Evolutionary conservation across 306 rosid genomes (phyloP).

Genomic region (Quercus ilex): DNA sequence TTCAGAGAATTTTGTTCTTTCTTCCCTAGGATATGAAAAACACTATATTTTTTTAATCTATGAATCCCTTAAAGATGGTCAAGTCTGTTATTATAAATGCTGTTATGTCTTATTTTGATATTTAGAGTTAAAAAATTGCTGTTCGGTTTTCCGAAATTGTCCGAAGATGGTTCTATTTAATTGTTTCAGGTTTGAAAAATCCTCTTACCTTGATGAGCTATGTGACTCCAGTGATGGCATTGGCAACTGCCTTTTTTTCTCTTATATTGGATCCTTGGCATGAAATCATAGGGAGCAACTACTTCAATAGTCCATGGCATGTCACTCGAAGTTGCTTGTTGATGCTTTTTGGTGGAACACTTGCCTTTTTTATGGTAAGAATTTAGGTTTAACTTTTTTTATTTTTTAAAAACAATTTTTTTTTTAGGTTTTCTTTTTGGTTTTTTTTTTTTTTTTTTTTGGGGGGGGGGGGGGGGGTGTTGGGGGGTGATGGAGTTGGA

Average conservation of each 20-base stretch:
- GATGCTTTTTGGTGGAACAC: constrained; percentile 84
- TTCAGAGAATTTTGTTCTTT: neutral
- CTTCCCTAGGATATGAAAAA: neutral
- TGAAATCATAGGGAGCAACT: constrained; percentile 56
- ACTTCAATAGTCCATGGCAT: constrained; percentile 75
- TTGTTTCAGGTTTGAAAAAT: constrained; percentile 78
- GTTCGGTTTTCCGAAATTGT: constrained; percentile 5
- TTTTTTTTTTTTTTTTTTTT: no score
- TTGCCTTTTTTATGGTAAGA: constrained; percentile 91
- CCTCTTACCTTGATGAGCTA: constrained; percentile 92
- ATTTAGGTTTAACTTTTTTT: constrained; percentile 6
- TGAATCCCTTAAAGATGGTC: neutral
- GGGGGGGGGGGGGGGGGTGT: neutral
- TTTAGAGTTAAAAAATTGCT: neutral
- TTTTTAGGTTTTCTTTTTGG: neutral
- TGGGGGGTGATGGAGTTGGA: neutral
- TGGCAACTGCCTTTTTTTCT: constrained; percentile 68
- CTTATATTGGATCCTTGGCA: constrained; percentile 85
- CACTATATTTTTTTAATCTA: neutral
- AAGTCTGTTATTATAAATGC: neutral
- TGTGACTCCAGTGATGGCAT: constrained; percentile 90
- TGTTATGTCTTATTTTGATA: neutral
- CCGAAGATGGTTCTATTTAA: constrained; percentile 16
- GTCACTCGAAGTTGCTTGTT: constrained; percentile 62
- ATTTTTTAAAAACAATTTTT: neutral